Percentiles rank a stretch among this genome's conserved stretches.
Evolutionary conservation across 2,329 filamentous ascomycete genomes (phyloP).

Genomic region (Calonectria naviculata): DNA sequence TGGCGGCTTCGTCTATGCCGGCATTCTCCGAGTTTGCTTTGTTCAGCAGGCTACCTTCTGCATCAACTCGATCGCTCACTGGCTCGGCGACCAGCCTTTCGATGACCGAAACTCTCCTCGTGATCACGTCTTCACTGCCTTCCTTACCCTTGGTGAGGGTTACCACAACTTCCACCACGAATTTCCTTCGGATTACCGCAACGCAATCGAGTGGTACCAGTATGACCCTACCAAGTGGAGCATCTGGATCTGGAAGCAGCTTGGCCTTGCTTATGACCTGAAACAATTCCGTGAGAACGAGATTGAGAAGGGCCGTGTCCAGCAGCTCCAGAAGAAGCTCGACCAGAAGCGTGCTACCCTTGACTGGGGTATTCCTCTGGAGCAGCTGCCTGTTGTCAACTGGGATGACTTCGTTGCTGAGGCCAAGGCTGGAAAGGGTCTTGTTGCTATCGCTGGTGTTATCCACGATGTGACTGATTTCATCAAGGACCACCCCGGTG

Average conservation of each 20-base stretch:
- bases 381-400: constrained; percentile 85
- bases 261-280: constrained; percentile 86
- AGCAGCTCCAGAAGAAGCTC: constrained; percentile 93
- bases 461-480: constrained; percentile 88
- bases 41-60: constrained; percentile 95
- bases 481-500: constrained; percentile 91
- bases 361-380: constrained; percentile 88
- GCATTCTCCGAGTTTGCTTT: constrained; percentile 88
- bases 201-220: constrained; percentile 90
- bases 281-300: constrained; percentile 94
- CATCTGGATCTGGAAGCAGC: constrained; percentile 86
- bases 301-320: constrained; percentile 90
- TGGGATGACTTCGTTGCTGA: constrained; percentile 89
- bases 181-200: constrained; percentile 93
- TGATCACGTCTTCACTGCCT: constrained; percentile 86
- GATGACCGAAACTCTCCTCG: constrained; percentile 93
- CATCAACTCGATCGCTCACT: constrained; percentile 91
- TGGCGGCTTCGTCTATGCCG: constrained; percentile 86
- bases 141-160: constrained; percentile 87
- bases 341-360: constrained; percentile 85
- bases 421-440: constrained; percentile 79
- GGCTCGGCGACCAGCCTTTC: constrained; percentile 92
- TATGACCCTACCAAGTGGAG: constrained; percentile 94
- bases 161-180: constrained; percentile 98
- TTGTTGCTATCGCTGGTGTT: constrained; percentile 84